A percentile compares a stretch with the other conserved stretches of the same genome.
These are phyloP conservation scores for Dendryphion nanum DNA, from an alignment of 2,329 filamentous ascomycete genomes.

Conservation along the genomic window DNA sequence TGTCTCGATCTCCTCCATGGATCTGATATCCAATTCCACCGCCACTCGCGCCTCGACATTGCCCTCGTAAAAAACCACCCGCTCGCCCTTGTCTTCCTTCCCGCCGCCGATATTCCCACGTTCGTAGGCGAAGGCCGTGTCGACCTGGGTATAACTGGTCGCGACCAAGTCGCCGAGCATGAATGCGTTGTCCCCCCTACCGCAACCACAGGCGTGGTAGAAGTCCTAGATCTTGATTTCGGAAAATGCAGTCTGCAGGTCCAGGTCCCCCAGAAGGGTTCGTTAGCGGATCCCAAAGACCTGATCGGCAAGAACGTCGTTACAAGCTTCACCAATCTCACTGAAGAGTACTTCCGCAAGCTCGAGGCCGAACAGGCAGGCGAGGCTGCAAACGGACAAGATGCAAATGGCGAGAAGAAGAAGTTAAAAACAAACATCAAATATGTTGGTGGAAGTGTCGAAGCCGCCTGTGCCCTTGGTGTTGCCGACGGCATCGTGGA, in stretches of 20 bases:
- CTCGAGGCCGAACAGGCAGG: slow-evolving; percentile 60
- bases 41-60: slow-evolving; percentile 93
- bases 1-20: slow-evolving; percentile 88
- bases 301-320: slow-evolving; percentile 90
- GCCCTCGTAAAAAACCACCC: slow-evolving; percentile 96
- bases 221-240: slow-evolving; percentile 87
- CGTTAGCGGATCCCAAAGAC: slow-evolving; percentile 67
- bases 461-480: slow-evolving; percentile 91
- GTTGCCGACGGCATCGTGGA: slow-evolving; percentile 97
- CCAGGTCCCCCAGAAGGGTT: slow-evolving; percentile 88
- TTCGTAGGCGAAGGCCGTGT: slow-evolving; percentile 95
- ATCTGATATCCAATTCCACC: slow-evolving; percentile 93
- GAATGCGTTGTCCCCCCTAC: slow-evolving; percentile 60
- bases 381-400: slow-evolving; percentile 30
- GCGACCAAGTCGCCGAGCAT: slow-evolving; percentile 90
- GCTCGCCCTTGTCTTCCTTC: slow-evolving; percentile 94
- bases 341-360: slow-evolving; percentile 77
- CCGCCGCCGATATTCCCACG: slow-evolving; percentile 93
- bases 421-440: slow-evolving; percentile 84
- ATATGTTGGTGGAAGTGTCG: slow-evolving; percentile 93
- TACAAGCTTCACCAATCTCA: slow-evolving; percentile 88
- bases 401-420: no score
- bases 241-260: slow-evolving; percentile 91
- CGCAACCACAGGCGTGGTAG: slow-evolving; percentile 63
- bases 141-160: slow-evolving; percentile 91